phyloP scores from a whole-genome alignment of 805 yeast species.

The Sungouiozyma intestinalis region DNA sequence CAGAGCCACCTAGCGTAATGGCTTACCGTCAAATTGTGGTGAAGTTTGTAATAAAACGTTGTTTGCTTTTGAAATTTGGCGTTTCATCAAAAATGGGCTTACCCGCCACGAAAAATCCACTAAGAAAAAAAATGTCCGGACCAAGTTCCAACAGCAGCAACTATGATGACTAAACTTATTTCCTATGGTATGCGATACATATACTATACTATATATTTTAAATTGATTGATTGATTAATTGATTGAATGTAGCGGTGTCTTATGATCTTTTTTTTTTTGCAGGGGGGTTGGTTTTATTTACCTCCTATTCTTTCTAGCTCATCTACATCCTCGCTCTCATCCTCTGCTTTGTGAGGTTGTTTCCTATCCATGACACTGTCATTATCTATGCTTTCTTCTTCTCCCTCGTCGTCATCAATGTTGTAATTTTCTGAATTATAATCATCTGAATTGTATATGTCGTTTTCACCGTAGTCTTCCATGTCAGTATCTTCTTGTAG shows the following conservation, averaged over 20 bases:
- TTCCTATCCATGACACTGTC: conserved; percentile 29
- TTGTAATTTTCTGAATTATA: neutral
- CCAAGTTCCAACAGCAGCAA: no score
- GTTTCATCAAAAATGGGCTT: neutral
- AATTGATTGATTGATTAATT: neutral
- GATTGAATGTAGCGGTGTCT: neutral
- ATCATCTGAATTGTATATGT: conserved; percentile 18
- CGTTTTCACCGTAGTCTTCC: conserved; percentile 40
- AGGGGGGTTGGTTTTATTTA: no score
- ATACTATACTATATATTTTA: neutral
- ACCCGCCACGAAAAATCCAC: neutral
- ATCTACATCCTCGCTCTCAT: conserved; percentile 27
- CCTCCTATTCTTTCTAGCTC: conserved; percentile 20
- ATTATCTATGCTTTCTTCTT: conserved; percentile 26
- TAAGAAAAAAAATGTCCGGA: no score
- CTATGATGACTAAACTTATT: neutral
- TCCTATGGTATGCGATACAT: neutral
- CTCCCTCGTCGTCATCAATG: conserved; percentile 20
- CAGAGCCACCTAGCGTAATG: neutral
- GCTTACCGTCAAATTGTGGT: neutral
- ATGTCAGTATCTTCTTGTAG: conserved; percentile 40
- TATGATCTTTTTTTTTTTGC: no score
- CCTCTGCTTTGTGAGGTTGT: conserved; percentile 25
- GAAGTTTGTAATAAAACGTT: no score
- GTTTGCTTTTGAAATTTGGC: neutral